phyloP scores from a whole-genome alignment of 2,329 filamentous ascomycete genomes.

The Coniochaeta hoffmannii region DNA sequence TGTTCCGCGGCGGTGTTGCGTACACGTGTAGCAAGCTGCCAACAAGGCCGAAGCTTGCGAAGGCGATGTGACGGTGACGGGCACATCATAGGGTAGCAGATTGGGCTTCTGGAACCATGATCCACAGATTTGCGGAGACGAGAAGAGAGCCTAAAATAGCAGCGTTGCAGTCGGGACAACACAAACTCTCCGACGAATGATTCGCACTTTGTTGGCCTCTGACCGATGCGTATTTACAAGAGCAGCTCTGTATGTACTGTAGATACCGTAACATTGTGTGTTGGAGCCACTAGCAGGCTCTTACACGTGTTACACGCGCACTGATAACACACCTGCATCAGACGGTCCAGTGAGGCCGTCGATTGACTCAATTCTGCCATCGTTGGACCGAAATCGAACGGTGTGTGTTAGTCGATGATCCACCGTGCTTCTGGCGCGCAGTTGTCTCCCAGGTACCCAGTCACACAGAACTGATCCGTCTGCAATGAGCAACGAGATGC shows the following conservation, averaged over 20 bases:
- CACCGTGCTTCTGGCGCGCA: too few species aligned
- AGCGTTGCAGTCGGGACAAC: conserved; percentile 2
- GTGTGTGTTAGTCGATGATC: too few species aligned
- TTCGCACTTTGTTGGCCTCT: conserved; percentile 1
- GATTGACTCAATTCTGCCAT: too few species aligned
- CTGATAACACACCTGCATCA: neutral
- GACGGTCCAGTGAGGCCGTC: neutral
- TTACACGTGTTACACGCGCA: neutral
- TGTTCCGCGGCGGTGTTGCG: neutral
- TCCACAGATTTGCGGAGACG: neutral
- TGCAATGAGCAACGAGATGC: too few species aligned
- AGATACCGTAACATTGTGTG: neutral
- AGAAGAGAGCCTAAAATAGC: conserved; percentile 2
- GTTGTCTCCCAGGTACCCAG: too few species aligned
- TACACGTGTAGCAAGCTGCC: neutral
- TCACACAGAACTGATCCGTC: too few species aligned
- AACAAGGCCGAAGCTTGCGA: neutral
- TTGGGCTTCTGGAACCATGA: neutral
- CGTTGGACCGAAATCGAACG: too few species aligned
- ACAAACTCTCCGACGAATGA: neutral
- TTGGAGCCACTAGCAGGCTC: neutral
- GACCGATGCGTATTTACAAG: neutral
- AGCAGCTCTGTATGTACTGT: neutral
- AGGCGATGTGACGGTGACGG: too few species aligned
- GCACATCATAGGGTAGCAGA: neutral